These are phyloP conservation scores for Schwanniomyces sp. DNA, from an alignment of 805 yeast genomes.

Conservation along the genomic window DNA sequence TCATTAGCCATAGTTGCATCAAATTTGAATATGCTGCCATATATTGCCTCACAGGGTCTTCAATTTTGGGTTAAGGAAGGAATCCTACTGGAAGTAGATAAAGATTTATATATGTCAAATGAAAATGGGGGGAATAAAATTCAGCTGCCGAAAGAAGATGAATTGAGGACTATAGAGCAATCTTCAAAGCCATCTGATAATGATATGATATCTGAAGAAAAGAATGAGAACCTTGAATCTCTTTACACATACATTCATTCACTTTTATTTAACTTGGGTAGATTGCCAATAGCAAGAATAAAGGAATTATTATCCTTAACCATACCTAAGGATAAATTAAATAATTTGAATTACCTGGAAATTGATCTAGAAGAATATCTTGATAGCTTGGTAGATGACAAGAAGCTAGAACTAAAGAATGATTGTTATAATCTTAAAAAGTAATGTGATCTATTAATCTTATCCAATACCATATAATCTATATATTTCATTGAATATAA, in stretches of 20 bases:
- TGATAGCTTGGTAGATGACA: conserved; percentile 44
- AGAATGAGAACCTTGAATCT: not conserved
- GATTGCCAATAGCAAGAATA: conserved; percentile 47
- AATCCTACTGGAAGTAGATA: conserved; percentile 45
- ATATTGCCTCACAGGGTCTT: conserved; percentile 36
- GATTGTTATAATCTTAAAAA: conserved; percentile 32
- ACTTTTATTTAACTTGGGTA: conserved; percentile 58
- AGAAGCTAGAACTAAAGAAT: conserved; percentile 31
- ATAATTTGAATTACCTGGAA: conserved; percentile 34
- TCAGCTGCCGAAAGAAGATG: not conserved
- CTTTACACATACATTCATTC: conserved; percentile 51
- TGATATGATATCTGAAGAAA: not conserved
- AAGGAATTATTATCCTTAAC: conserved; percentile 54
- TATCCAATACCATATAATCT: not conserved
- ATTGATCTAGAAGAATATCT: conserved; percentile 45
- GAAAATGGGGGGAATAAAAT: conserved; percentile 25
- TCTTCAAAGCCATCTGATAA: not conserved
- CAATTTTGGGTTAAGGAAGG: conserved; percentile 66
- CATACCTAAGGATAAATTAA: conserved; percentile 49
- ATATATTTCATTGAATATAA: not conserved
- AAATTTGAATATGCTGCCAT: conserved; percentile 42
- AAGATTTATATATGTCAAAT: conserved; percentile 34
- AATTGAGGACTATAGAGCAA: not conserved
- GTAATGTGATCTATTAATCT: not conserved
- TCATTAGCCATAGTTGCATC: conserved; percentile 31